Base-by-base conservation (phyloP, 75 land plant genomes). In the Pinus tabuliformis region DNA sequence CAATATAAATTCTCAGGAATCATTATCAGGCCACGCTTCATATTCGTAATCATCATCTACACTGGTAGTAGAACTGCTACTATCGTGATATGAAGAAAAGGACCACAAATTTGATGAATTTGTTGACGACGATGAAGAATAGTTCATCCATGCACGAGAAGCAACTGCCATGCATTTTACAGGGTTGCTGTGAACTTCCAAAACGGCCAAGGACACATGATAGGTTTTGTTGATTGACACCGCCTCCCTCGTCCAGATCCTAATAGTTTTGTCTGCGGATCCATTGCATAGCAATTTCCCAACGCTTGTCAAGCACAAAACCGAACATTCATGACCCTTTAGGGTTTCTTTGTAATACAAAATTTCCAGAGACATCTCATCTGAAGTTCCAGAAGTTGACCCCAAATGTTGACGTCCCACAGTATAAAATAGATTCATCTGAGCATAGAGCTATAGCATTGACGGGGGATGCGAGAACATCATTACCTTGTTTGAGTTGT, bases 311-410 rank as follows among this genome's bases (percentile, higher is more conserved):
- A 93, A 74, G 70, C 91, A 87, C 49, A 93, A 77, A n/a, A 93
- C 81, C 1, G 96, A 89, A 63, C 73, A 77, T 20, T 58, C 22
- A 73, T 93, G 91, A 12, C 93, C 93, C 36, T 83, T 49, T 42
- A 93, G 78, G 1, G 80, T 76, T 6, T 81, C 87, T 1, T 60
- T 64, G 36, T 62, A 58, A 2, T 77, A 75, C 14, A 13, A 73
- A 91, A 91, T 85, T 58, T 87, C 80, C 64, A 64, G 59, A 1
- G 76, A 68, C 42, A 81, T 80, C 22, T 81, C 77, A 71, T 84
- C 86, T 70, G 82, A 83, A 77, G 83, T n/a, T 83, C 96, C 91
- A 93, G 28, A 87, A 91, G 30, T 80, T 58, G 36, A 94, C 84
- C 45, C 81, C 75, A 33, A 82, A 76, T 74, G 89, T 91, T 28